Base-by-base conservation (phyloP, 2,329 filamentous ascomycete genomes). In the Cladobotryum protrusum region DNA sequence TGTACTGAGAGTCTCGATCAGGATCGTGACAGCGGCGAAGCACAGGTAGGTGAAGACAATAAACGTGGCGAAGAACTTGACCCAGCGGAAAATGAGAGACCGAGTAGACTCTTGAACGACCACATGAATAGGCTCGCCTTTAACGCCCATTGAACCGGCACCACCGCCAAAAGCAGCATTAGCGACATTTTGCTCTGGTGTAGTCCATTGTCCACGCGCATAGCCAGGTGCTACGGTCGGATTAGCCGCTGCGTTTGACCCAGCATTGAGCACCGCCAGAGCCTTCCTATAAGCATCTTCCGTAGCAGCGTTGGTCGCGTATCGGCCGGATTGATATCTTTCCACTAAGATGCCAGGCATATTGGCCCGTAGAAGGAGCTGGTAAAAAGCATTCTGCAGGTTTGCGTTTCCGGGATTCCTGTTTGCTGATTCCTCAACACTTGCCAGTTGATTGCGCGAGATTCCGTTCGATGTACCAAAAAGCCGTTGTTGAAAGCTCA, bases 311-410 rank as follows among this genome's bases (percentile, higher is more conserved):
- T 92, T 96, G 17, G 82, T 82, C 11, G 91, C 91, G 66, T 91
- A 99, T 49, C 86, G 82, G 54, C 87, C 87, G 14, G 86, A 90
- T 64, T 90, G 84, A 67, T 96, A 93, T 61, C 93, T 79, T 68
- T 97, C 90, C 52, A 96, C 80, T 50, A 99, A 75, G 55, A 99
- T 95, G 46, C 90, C 86, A 15, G 92, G 89, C 87, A 96, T 91
- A 62, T 95, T 93, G 46, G 92, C 90, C 64, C 87, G 87, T 49
- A 96, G 77, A 13, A 99, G 80, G 42, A 91, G 85, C 64, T 92
- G 86, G 66, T 99, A 99, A 67, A 99, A 96, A 14, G 88, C 86
- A 66, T 92, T 93, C 67, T 99, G 93, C 17, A 90, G 85, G 40
- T 86, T 87, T 24, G 90, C 86, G 67, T 89, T 97, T 52, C 76